These are phyloP conservation scores for Leccinum sublutescens DNA, from an alignment of 768 basidiomycete genomes.

Conservation along the genomic window DNA sequence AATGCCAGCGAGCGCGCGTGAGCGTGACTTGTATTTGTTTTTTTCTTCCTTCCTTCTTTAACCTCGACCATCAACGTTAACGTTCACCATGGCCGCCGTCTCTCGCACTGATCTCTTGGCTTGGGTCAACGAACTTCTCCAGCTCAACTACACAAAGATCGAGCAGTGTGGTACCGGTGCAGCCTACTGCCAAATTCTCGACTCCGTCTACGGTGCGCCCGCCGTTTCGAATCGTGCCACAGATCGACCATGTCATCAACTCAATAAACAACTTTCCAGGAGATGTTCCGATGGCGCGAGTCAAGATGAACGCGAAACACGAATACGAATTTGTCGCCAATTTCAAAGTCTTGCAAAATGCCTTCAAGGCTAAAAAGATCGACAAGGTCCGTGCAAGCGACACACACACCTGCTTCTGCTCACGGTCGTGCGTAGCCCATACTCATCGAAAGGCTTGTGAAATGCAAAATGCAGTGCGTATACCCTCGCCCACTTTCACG, in stretches of 20 bases:
- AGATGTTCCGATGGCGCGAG: constrained; percentile 85
- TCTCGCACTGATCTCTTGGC: constrained; percentile 84
- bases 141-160: constrained; percentile 88
- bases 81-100: constrained; percentile 48
- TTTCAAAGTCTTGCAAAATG: constrained; percentile 92
- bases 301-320: constrained; percentile 95
- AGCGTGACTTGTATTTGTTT: neutral
- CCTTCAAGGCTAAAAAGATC: constrained; percentile 89
- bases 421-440: constrained; percentile 62
- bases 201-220: constrained; percentile 85
- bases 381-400: constrained; percentile 67
- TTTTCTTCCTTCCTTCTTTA: constrained; percentile 2
- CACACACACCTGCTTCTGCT: constrained; percentile 4
- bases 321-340: constrained; percentile 96
- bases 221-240: constrained; percentile 9
- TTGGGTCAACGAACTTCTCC: constrained; percentile 94
- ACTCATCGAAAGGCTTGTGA: constrained; percentile 88
- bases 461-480: constrained; percentile 98
- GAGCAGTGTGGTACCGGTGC: constrained; percentile 91
- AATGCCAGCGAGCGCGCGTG: neutral
- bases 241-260: constrained; percentile 18
- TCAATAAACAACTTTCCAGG: constrained; percentile 43
- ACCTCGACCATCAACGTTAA: constrained; percentile 2
- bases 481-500: neutral
- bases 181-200: constrained; percentile 93